Evolutionary conservation across 1,284 basidiomycete species (phyloP).

Genomic region (Boletus semigastroideus): DNA sequence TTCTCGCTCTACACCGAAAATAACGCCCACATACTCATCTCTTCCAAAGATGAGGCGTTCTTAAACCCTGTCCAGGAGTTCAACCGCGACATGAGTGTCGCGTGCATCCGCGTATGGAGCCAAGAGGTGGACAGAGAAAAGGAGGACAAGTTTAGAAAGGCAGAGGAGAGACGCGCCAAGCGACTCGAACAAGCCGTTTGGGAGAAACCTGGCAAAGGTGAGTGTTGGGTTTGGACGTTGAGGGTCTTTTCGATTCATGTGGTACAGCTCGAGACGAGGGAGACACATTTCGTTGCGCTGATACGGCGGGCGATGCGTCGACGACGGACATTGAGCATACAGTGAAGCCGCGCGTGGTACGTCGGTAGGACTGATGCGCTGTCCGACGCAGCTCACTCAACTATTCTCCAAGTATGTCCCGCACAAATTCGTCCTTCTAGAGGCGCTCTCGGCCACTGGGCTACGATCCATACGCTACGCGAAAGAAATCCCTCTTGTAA

Average conservation of each 20-base stretch:
- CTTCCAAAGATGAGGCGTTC: conserved; percentile 80
- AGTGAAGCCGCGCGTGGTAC: conserved; percentile 22
- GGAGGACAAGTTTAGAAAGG: conserved; percentile 57
- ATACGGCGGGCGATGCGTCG: background rate
- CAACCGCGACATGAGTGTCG: conserved; percentile 92
- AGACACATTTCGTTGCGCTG: background rate
- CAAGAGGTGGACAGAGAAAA: conserved; percentile 71
- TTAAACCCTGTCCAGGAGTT: conserved; percentile 99
- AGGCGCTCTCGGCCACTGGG: conserved; percentile 95
- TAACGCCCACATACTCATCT: conserved; percentile 79
- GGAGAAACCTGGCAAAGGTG: conserved; percentile 19
- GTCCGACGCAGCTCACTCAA: conserved; percentile 2
- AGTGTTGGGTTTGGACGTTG: conserved; percentile 21
- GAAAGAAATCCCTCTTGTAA: conserved; percentile 92
- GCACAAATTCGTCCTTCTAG: conserved; percentile 81
- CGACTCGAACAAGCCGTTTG: conserved; percentile 29
- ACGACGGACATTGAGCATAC: conserved; percentile 3
- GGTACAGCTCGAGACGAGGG: conserved; percentile 4
- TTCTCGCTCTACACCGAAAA: conserved; percentile 85
- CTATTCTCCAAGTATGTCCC: conserved; percentile 44
- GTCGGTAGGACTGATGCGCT: conserved; percentile 7
- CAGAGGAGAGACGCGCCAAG: conserved; percentile 38
- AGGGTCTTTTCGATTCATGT: conserved; percentile 1
- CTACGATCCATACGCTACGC: conserved; percentile 96
- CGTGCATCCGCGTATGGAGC: conserved; percentile 86